phyloP scores from a whole-genome alignment of 495 filamentous ascomycete species.

The Venustampulla echinocandica region DNA sequence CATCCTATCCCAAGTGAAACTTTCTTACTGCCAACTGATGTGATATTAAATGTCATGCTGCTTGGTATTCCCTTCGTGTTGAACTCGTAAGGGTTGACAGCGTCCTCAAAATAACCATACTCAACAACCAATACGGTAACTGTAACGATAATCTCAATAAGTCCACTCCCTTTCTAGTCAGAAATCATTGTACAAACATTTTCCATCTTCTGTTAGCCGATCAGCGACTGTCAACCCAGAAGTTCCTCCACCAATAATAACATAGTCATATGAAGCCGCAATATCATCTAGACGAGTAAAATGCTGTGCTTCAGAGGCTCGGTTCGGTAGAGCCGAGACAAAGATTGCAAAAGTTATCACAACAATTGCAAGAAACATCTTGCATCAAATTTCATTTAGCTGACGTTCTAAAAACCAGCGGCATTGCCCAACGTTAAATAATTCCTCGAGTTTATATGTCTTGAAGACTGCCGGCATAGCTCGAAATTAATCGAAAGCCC shows the following conservation, averaged over 20 bases:
- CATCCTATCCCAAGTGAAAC: conserved; percentile 30
- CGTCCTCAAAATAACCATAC: conserved; percentile 27
- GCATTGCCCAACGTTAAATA: too few relatives aligned
- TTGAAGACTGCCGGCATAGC: too few relatives aligned
- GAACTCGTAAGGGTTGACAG: not conserved
- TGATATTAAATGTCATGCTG: conserved; percentile 25
- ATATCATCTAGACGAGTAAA: not conserved
- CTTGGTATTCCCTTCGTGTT: conserved; percentile 17
- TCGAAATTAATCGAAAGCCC: too few relatives aligned
- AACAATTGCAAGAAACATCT: not conserved
- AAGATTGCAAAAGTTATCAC: not conserved
- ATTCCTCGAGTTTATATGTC: too few relatives aligned
- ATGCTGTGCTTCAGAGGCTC: not conserved
- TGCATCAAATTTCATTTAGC: not conserved
- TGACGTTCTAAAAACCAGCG: too few relatives aligned
- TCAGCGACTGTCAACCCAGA: conserved; percentile 31
- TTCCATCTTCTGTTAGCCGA: conserved; percentile 24
- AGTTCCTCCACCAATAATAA: conserved; percentile 26
- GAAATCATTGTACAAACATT: not conserved
- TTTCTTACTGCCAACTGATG: conserved; percentile 31
- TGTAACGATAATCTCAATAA: conserved; percentile 10
- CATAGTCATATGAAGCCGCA: not conserved
- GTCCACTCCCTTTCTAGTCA: not conserved
- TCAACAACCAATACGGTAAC: conserved; percentile 35
- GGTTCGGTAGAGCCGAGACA: not conserved